phyloP scores from a whole-genome alignment of 163 green algal genomes.

The Coccomyxa subellipsoidea region DNA sequence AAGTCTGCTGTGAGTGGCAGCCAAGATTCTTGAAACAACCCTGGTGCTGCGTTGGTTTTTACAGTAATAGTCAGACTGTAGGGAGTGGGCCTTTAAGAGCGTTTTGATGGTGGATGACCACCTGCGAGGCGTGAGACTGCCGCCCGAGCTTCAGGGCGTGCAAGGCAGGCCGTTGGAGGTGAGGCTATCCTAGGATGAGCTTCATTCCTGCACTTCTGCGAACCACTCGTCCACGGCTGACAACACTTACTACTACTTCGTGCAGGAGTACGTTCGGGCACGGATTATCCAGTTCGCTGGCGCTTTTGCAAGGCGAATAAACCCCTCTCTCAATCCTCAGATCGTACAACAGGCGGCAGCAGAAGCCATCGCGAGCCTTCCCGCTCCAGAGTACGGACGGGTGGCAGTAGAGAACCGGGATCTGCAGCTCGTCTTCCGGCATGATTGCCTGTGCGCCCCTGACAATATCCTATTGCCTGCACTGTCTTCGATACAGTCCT shows the following conservation, averaged over 20 bases:
- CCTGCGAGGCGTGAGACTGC: slow-evolving; percentile 37
- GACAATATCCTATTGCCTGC: not conserved
- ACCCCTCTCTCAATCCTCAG: slow-evolving; percentile 25
- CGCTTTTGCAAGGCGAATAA: slow-evolving; percentile 36
- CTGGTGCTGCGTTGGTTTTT: not conserved
- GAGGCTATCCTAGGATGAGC: not conserved
- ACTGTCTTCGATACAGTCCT: not conserved
- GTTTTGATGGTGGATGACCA: not conserved
- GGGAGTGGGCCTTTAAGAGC: not conserved
- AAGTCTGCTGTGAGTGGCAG: no score
- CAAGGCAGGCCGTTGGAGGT: slow-evolving; percentile 46
- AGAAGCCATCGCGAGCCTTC: slow-evolving; percentile 47
- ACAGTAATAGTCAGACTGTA: not conserved
- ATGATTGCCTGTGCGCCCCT: slow-evolving; percentile 80
- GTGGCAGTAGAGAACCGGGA: slow-evolving; percentile 59
- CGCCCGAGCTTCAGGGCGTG: slow-evolving; percentile 50
- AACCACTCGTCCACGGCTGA: no score
- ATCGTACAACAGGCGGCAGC: slow-evolving; percentile 48
- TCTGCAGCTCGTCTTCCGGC: slow-evolving; percentile 84
- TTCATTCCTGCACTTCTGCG: no score
- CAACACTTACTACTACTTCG: not conserved
- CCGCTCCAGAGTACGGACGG: slow-evolving; percentile 48
- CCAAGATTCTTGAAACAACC: no score
- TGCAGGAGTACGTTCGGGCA: slow-evolving; percentile 63
- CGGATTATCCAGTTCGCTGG: slow-evolving; percentile 58